Evolutionary conservation across 164 flowering plant species (phyloP).

Genomic region (Protea cynaroides): DNA sequence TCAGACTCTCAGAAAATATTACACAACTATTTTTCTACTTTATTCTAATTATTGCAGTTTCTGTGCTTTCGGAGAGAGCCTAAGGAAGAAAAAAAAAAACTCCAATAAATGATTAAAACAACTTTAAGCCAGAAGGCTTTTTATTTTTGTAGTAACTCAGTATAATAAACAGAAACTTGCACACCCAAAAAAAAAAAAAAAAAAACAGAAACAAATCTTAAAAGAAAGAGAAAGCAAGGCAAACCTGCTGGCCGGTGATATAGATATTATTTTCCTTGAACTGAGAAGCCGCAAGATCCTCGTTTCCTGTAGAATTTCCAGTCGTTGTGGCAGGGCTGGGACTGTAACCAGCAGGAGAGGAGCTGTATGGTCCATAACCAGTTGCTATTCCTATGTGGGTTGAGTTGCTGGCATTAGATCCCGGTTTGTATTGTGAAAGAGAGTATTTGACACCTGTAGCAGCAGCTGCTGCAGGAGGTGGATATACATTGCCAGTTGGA

Average conservation of each 20-base stretch:
- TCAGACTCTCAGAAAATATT: too few species aligned
- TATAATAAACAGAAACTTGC: not conserved
- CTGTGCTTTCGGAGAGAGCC: too few species aligned
- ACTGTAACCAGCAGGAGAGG: constrained; percentile 56
- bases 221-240: constrained; percentile 5
- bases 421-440: constrained; percentile 64
- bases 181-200: too few species aligned
- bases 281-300: constrained; percentile 57
- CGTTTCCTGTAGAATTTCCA: constrained; percentile 58
- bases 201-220: not conserved
- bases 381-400: constrained; percentile 51
- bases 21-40: too few species aligned
- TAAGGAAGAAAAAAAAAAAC: too few species aligned
- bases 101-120: too few species aligned
- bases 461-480: constrained; percentile 43
- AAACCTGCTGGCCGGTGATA: constrained; percentile 81
- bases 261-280: constrained; percentile 69
- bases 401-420: constrained; percentile 54
- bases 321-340: constrained; percentile 47
- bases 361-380: constrained; percentile 60
- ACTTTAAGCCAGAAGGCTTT: not conserved
- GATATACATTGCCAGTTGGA: constrained; percentile 55
- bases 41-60: too few species aligned
- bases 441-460: constrained; percentile 58
- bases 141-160: not conserved